A percentile compares a stretch with the other conserved stretches of the same genome.
Evolutionary conservation across 768 basidiomycete genomes (phyloP).

Genomic region (Pleurotus djamor): DNA sequence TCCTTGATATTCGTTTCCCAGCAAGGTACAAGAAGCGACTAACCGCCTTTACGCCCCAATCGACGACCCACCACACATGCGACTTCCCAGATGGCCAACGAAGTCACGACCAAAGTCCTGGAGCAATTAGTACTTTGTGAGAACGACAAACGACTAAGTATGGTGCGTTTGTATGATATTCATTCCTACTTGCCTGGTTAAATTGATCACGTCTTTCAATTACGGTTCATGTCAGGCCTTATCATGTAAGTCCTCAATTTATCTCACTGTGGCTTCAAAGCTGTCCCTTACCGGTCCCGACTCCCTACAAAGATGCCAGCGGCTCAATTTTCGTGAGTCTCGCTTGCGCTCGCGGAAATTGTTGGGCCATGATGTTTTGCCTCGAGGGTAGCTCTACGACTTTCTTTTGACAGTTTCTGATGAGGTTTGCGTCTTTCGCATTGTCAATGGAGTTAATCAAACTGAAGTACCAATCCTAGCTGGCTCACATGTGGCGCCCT

Average conservation of each 20-base stretch:
- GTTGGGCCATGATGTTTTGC: background rate
- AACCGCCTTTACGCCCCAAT: background rate
- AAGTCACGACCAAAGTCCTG: background rate
- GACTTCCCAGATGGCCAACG: background rate
- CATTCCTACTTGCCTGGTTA: background rate
- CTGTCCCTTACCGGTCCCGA: background rate
- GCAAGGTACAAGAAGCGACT: background rate
- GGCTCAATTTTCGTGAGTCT: background rate
- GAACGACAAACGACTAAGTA: background rate
- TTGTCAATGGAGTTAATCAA: background rate
- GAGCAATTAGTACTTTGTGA: background rate
- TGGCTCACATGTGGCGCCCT: conserved; percentile 2
- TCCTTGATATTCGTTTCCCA: background rate
- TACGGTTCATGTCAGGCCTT: background rate
- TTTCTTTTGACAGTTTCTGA: conserved; percentile 2
- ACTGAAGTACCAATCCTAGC: no score
- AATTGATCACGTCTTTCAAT: background rate
- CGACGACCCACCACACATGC: background rate
- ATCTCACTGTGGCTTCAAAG: background rate
- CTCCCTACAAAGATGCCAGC: conserved; percentile 7
- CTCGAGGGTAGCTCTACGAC: conserved; percentile 1
- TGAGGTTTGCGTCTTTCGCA: background rate
- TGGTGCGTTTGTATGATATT: background rate
- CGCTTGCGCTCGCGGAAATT: background rate
- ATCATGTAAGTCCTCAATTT: background rate